Evolutionary conservation across 2,329 filamentous ascomycete species (phyloP).

Genomic region (Didymellaceae sp.): DNA sequence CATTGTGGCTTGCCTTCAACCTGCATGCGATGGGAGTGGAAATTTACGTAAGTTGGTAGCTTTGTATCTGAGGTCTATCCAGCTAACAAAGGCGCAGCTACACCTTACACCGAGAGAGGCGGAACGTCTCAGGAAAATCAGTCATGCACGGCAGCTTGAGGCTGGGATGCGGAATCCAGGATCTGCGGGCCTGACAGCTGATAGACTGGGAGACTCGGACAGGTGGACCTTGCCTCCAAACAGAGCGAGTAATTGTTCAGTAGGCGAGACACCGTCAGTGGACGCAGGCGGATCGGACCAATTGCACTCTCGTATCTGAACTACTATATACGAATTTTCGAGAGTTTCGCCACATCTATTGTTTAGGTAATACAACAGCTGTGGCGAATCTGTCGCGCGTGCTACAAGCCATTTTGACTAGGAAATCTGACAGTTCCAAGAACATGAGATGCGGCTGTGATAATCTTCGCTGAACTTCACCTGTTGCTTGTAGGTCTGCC

Average conservation of each 20-base stretch:
- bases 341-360: too few relatives aligned
- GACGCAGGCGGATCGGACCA: too few relatives aligned
- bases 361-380: too few relatives aligned
- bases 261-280: not conserved
- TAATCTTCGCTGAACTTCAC: too few relatives aligned
- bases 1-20: conserved; percentile 59
- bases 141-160: conserved; percentile 62
- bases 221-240: conserved; percentile 13
- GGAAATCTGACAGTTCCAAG: too few relatives aligned
- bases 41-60: not conserved
- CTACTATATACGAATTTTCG: too few relatives aligned
- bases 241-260: not conserved
- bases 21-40: conserved; percentile 52
- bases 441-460: too few relatives aligned
- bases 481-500: too few relatives aligned
- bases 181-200: conserved; percentile 31
- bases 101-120: conserved; percentile 59
- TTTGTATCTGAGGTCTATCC: not conserved
- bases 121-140: conserved; percentile 61
- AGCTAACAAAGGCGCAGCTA: conserved; percentile 14
- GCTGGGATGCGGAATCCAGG: conserved; percentile 57
- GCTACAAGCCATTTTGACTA: too few relatives aligned
- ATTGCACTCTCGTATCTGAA: too few relatives aligned
- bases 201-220: conserved; percentile 38
- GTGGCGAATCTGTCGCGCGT: too few relatives aligned